Evolutionary conservation across 768 basidiomycete species (phyloP).

Genomic region (Calocera cornea): DNA sequence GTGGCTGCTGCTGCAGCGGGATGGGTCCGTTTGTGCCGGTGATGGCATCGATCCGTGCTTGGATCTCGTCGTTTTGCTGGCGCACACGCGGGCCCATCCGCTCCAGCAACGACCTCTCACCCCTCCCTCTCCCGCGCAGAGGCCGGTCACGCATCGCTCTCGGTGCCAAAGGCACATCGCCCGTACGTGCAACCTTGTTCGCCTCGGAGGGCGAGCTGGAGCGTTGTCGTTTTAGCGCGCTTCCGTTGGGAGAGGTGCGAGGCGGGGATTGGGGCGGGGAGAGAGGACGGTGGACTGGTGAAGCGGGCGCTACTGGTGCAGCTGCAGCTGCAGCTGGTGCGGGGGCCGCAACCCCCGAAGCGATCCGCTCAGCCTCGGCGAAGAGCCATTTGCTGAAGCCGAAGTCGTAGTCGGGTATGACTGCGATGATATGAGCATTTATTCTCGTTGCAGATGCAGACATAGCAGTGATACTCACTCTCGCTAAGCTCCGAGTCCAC

Average conservation of each 20-base stretch:
- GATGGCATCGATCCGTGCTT: conserved; percentile 66
- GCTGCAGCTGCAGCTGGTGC: conserved; percentile 20
- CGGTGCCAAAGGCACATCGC: conserved; percentile 69
- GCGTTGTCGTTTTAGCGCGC: conserved; percentile 16
- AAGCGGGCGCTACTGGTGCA: conserved; percentile 22
- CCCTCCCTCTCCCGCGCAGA: conserved; percentile 26
- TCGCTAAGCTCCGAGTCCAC: conserved; percentile 82
- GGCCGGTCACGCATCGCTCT: conserved; percentile 51
- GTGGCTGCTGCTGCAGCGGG: conserved; percentile 21
- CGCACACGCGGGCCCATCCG: conserved; percentile 40
- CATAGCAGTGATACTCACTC: no score
- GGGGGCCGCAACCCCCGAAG: conserved; percentile 19
- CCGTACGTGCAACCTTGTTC: conserved; percentile 53
- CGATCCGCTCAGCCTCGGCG: conserved; percentile 40
- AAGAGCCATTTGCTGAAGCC: conserved; percentile 87
- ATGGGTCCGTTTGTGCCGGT: conserved; percentile 24
- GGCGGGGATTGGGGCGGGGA: conserved; percentile 16
- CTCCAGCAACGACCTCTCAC: conserved; percentile 59
- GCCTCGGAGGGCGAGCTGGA: conserved; percentile 21
- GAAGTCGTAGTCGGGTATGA: conserved; percentile 39
- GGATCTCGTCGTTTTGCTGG: conserved; percentile 46
- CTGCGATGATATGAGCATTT: background rate
- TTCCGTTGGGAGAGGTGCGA: conserved; percentile 17
- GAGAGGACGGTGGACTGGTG: conserved; percentile 18
- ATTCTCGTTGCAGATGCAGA: no score